A percentile compares a stretch with the other conserved stretches of the same genome.
Conservation (phyloP, 2,329 filamentous ascomycete genomes). For the Nectriaceae sp. region DNA sequence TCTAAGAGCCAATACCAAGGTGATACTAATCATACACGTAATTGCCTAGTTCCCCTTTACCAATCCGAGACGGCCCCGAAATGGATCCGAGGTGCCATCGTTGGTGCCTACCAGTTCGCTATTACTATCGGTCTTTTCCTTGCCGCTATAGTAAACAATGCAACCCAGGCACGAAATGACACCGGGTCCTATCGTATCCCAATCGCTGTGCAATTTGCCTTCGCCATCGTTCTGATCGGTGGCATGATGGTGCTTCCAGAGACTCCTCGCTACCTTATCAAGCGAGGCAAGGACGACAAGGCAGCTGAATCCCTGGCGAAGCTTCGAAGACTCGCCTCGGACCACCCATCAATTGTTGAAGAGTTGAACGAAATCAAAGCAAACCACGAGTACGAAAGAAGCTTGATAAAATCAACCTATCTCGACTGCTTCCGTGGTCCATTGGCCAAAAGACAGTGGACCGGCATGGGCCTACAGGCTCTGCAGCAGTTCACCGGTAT, state of each 20-base stretch:
- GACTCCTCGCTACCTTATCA: constrained; percentile 70
- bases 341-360: constrained; percentile 57
- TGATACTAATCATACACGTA: constrained; percentile 34
- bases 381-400: constrained; percentile 64
- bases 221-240: constrained; percentile 63
- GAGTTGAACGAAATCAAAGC: constrained; percentile 65
- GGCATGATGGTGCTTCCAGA: constrained; percentile 71
- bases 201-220: constrained; percentile 63
- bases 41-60: constrained; percentile 68
- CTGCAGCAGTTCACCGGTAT: constrained; percentile 32
- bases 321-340: constrained; percentile 59
- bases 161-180: constrained; percentile 54
- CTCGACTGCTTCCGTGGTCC: constrained; percentile 51
- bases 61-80: constrained; percentile 70
- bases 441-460: constrained; percentile 59
- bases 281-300: constrained; percentile 41
- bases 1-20: not conserved
- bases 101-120: constrained; percentile 67
- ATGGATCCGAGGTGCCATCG: constrained; percentile 70
- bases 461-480: constrained; percentile 66
- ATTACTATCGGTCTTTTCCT: constrained; percentile 69
- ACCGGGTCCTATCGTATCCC: constrained; percentile 63
- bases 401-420: constrained; percentile 47
- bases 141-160: constrained; percentile 64
- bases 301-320: constrained; percentile 47